Evolutionary conservation across 2,329 filamentous ascomycete genomes (phyloP), one percentile per base, ranked within the genome.

Genomic region (Colletotrichum orchidophilum): DNA sequence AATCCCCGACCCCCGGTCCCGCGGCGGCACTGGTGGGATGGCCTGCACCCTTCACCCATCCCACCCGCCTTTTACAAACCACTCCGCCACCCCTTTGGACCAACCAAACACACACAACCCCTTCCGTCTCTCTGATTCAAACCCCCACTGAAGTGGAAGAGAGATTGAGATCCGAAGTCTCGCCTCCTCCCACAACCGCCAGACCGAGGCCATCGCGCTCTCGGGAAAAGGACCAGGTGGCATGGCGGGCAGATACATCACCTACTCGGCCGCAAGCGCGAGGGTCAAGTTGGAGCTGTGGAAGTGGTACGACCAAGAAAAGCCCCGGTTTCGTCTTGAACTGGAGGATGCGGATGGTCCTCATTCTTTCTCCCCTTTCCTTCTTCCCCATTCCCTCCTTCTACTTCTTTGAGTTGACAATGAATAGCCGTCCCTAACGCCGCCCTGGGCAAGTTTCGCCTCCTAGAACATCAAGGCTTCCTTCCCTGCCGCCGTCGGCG

Each of bases 171-270:
- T n/a, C n/a, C n/a, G n/a, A n/a, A n/a, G n/a, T n/a, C n/a, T n/a
- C n/a, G n/a, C n/a, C n/a, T n/a, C n/a, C n/a, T n/a, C n/a, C n/a
- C 85, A 79, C 80, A 82, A 82, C 58, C 78, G 83, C 24, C 69
- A 66, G 1, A 77, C 75, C 9, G 71, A 81, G 18, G 72, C 79
- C 33, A 66, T 55, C 13, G 82, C 82, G 3, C 82, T 74, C 29
- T 66, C 75, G 65, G 15, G 73, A 73, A 1, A 73, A 80, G 79
- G 79, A 77, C 27, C 78, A 77, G 5, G 79, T 77, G 12, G 54
- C n/a, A 64, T 66, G 18, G 66, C 62, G 31, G 54, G 66, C 24
- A 62, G 81, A 18, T 74, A 73, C 21, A 73, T 68, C 9, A n/a
- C 67, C 13, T 85, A 85, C 66, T 74, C 73, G 0, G 81, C 83